These are phyloP conservation scores for Monascus purpureus DNA, from an alignment of 495 filamentous ascomycete genomes.

Conservation along the genomic window DNA sequence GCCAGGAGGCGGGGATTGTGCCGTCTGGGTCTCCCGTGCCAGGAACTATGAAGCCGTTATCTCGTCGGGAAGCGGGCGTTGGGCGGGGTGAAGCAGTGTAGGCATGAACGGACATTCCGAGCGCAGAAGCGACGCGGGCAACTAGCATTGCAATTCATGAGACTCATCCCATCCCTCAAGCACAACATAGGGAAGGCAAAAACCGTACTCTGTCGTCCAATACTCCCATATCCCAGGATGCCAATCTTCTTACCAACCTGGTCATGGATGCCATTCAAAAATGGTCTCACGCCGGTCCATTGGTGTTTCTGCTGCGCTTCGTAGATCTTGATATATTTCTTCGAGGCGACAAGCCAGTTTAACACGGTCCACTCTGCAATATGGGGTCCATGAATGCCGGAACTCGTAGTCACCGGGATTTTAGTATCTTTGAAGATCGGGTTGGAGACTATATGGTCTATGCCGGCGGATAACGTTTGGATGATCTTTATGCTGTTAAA, in stretches of 20 bases:
- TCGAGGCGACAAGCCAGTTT: conserved; percentile 41
- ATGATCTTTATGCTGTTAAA: conserved; percentile 48
- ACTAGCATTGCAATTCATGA: too few species aligned
- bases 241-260: conserved; percentile 46
- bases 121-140: conserved; percentile 49
- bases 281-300: conserved; percentile 16
- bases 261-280: conserved; percentile 23
- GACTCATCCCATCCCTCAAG: too few species aligned
- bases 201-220: conserved; percentile 50
- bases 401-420: conserved; percentile 55
- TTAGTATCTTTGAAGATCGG: conserved; percentile 51
- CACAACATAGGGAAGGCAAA: conserved; percentile 1
- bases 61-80: conserved; percentile 41
- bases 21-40: conserved; percentile 71
- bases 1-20: conserved; percentile 56
- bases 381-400: conserved; percentile 69
- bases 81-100: conserved; percentile 54
- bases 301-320: conserved; percentile 26
- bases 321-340: conserved; percentile 35
- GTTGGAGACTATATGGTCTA: conserved; percentile 47
- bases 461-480: conserved; percentile 63
- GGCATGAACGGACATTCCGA: conserved; percentile 73
- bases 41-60: conserved; percentile 55
- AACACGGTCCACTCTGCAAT: conserved; percentile 66
- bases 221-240: conserved; percentile 74